Conservation (phyloP, 2,329 filamentous ascomycete species). For the Hymenoscyphus fructigenus region DNA sequence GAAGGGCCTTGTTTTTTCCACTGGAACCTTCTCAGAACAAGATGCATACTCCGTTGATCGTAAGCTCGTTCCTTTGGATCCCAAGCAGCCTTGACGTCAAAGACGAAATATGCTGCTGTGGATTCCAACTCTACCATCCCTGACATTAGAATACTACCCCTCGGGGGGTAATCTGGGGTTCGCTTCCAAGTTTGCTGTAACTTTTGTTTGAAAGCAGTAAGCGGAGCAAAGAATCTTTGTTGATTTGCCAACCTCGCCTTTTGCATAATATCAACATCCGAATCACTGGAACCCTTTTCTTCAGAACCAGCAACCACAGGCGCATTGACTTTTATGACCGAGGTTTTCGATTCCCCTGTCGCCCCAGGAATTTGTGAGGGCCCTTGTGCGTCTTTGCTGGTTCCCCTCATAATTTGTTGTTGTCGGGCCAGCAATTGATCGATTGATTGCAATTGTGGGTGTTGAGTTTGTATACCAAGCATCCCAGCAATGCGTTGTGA, state of each 20-base stretch:
- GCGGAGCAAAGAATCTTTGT: conserved; percentile 28
- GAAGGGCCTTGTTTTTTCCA: conserved; percentile 41
- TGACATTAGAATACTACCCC: conserved; percentile 52
- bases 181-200: conserved; percentile 47
- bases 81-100: conserved; percentile 55
- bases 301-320: conserved; percentile 6
- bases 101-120: conserved; percentile 45
- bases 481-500: conserved; percentile 43
- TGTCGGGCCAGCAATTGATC: conserved; percentile 30
- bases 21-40: conserved; percentile 46
- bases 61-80: conserved; percentile 51
- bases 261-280: conserved; percentile 7
- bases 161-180: conserved; percentile 44
- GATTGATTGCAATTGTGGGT: conserved; percentile 22
- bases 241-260: conserved; percentile 19
- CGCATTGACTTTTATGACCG: conserved; percentile 10
- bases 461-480: conserved; percentile 44
- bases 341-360: conserved; percentile 19
- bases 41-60: conserved; percentile 36
- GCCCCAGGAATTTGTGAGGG: conserved; percentile 15
- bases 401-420: conserved; percentile 25
- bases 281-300: conserved; percentile 10
- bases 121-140: conserved; percentile 55
- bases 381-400: conserved; percentile 23
- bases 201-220: conserved; percentile 32